Evolutionary conservation across 2,329 filamentous ascomycete genomes (phyloP).

Genomic region (Rutstroemia sydowiana): DNA sequence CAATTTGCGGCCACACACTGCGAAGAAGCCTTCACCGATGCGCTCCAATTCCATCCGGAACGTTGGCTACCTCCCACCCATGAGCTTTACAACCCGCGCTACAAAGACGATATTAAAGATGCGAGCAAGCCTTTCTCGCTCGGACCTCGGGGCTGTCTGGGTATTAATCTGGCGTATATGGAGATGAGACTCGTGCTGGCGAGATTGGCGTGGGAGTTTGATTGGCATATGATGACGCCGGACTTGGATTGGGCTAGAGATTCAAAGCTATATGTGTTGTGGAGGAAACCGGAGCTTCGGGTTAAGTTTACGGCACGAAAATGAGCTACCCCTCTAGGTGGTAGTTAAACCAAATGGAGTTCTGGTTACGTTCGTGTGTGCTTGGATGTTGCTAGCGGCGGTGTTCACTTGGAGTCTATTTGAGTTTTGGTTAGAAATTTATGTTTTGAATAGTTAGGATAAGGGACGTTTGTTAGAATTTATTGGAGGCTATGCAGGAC

Average conservation of each 20-base stretch:
- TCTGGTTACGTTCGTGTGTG: not conserved
- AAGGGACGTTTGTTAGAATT: too few species aligned
- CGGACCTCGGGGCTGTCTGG: not conserved
- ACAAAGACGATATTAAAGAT: slow-evolving; percentile 4
- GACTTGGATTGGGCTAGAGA: slow-evolving; percentile 4
- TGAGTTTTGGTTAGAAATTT: too few species aligned
- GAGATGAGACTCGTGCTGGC: slow-evolving; percentile 6
- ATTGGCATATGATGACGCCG: not conserved
- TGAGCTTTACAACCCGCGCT: not conserved
- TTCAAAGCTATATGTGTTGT: not conserved
- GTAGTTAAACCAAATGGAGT: not conserved
- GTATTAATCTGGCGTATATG: slow-evolving; percentile 6
- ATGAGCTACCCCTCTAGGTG: not conserved
- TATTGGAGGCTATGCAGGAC: too few species aligned
- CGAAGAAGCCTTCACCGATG: not conserved
- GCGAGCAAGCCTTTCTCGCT: not conserved
- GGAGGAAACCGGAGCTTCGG: slow-evolving; percentile 3
- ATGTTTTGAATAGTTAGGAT: too few species aligned
- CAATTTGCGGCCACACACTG: not conserved
- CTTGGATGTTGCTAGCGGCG: too few species aligned
- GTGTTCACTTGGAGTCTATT: too few species aligned
- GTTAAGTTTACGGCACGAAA: not conserved
- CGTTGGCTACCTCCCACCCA: slow-evolving; percentile 1
- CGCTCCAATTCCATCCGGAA: slow-evolving; percentile 1
- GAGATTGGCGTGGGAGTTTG: slow-evolving; percentile 3